These are phyloP conservation scores for Purpureocillium lavendulum DNA, from an alignment of 2,329 filamentous ascomycete genomes.

Conservation along the genomic window DNA sequence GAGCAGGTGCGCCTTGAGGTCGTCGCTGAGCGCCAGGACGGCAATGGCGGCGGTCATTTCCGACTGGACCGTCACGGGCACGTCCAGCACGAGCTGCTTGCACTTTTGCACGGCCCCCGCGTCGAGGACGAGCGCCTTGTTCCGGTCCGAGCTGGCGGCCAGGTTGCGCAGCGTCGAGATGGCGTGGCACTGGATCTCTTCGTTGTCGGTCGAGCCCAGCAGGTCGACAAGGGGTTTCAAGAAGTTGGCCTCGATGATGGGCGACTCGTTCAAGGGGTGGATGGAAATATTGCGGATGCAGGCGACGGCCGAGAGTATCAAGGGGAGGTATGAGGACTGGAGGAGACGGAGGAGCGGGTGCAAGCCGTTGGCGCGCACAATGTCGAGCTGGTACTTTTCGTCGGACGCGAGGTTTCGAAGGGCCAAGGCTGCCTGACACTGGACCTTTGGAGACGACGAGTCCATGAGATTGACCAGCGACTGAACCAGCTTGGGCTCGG, in stretches of 20 bases:
- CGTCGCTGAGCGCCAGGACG: conserved; percentile 88
- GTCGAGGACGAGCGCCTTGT: conserved; percentile 95
- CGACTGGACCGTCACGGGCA: conserved; percentile 89
- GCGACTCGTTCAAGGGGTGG: conserved; percentile 93
- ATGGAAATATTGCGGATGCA: conserved; percentile 99
- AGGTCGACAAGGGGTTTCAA: conserved; percentile 88
- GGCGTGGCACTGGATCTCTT: conserved; percentile 97
- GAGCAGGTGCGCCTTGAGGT: conserved; percentile 84
- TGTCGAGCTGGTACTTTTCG: conserved; percentile 97
- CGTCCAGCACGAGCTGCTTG: conserved; percentile 90
- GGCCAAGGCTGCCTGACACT: conserved; percentile 92
- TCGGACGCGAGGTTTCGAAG: conserved; percentile 93
- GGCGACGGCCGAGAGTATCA: conserved; percentile 93
- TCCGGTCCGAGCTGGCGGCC: conserved; percentile 91
- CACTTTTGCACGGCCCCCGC: conserved; percentile 97
- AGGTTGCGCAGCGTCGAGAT: conserved; percentile 95
- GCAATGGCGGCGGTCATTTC: conserved; percentile 99
- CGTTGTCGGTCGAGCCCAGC: conserved; percentile 90
- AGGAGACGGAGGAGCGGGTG: conserved; percentile 79
- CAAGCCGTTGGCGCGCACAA: conserved; percentile 82
- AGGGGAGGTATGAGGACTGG: conserved; percentile 88
- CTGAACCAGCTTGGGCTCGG: conserved; percentile 84
- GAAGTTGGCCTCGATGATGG: conserved; percentile 97
- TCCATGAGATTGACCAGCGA: conserved; percentile 96
- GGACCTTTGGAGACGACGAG: conserved; percentile 92